phyloP scores from a whole-genome alignment of 2,329 filamentous ascomycete species.

The Arachnomyces sp. region DNA sequence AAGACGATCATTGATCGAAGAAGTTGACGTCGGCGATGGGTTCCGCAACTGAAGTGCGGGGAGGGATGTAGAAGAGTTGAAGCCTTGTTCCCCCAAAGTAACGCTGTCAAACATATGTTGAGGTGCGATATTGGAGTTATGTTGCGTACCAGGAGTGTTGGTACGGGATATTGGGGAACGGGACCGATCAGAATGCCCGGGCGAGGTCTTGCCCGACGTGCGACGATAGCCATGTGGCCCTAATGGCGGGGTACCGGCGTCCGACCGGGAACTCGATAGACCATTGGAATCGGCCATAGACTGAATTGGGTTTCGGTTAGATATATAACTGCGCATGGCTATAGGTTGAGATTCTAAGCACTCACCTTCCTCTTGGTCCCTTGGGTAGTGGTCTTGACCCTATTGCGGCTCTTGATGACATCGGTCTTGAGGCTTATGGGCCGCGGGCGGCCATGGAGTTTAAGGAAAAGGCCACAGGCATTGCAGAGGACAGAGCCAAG shows the following conservation, averaged over 20 bases:
- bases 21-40: constrained; percentile 51
- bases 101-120: constrained; percentile 72
- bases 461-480: constrained; percentile 93
- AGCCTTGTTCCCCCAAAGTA: constrained; percentile 58
- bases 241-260: constrained; percentile 49
- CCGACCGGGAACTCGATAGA: constrained; percentile 48
- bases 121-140: constrained; percentile 58
- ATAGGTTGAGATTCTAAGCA: constrained; percentile 5
- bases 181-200: constrained; percentile 64
- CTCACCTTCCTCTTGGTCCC: constrained; percentile 75
- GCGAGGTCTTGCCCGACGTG: constrained; percentile 61
- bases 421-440: constrained; percentile 97
- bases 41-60: constrained; percentile 45
- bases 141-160: constrained; percentile 66
- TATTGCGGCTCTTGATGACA: constrained; percentile 98
- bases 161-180: constrained; percentile 73
- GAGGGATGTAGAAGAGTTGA: constrained; percentile 49
- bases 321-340: constrained; percentile 18
- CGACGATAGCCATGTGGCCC: constrained; percentile 52
- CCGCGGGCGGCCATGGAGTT: constrained; percentile 85
- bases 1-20: constrained; percentile 53
- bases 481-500: constrained; percentile 94
- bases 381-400: constrained; percentile 80
- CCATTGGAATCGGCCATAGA: constrained; percentile 49
- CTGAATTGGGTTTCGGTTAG: constrained; percentile 20